Conservation (phyloP, 1,284 basidiomycete species). For the Ustanciosporium gigantosporum region DNA sequence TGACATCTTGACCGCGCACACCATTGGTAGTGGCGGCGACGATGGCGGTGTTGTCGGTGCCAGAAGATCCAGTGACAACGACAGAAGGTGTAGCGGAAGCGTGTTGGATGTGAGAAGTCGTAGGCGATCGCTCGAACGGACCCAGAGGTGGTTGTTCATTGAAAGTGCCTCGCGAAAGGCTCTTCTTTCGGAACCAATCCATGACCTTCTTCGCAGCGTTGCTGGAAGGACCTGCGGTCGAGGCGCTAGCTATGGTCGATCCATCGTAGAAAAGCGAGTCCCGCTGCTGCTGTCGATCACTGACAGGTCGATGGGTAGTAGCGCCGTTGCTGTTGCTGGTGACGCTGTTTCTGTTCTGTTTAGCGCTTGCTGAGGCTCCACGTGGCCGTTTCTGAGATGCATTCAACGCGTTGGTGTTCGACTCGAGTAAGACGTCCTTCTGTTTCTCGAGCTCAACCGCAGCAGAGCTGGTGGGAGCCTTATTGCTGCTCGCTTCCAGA, state of each 20-base stretch:
- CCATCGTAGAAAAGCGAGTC: slow-evolving; percentile 36
- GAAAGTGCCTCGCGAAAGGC: slow-evolving; percentile 61
- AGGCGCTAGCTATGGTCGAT: slow-evolving; percentile 36
- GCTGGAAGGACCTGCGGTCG: slow-evolving; percentile 61
- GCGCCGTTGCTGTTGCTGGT: slow-evolving; percentile 4
- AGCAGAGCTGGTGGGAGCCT: no score
- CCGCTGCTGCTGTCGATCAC: slow-evolving; percentile 3
- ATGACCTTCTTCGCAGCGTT: slow-evolving; percentile 69
- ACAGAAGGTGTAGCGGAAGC: slow-evolving; percentile 15
- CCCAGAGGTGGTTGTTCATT: slow-evolving; percentile 50
- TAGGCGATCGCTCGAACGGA: slow-evolving; percentile 32
- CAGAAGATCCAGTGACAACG: slow-evolving; percentile 26
- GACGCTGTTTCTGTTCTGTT: neutral
- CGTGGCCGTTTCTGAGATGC: neutral
- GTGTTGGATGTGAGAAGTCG: slow-evolving; percentile 6
- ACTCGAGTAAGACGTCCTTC: no score
- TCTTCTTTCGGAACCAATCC: slow-evolving; percentile 70
- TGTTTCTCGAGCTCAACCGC: neutral
- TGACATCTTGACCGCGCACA: slow-evolving; percentile 23
- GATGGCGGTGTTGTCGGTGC: neutral
- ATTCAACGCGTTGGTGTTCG: neutral
- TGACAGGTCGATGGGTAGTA: neutral
- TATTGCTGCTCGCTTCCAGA: slow-evolving; percentile 5
- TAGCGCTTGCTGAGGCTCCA: neutral
- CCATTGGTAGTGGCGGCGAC: no score